Evolutionary conservation across 352 stramenopile species (phyloP), one percentile per base, ranked within the genome.

Genomic region (Globisporangium cystogenes): DNA sequence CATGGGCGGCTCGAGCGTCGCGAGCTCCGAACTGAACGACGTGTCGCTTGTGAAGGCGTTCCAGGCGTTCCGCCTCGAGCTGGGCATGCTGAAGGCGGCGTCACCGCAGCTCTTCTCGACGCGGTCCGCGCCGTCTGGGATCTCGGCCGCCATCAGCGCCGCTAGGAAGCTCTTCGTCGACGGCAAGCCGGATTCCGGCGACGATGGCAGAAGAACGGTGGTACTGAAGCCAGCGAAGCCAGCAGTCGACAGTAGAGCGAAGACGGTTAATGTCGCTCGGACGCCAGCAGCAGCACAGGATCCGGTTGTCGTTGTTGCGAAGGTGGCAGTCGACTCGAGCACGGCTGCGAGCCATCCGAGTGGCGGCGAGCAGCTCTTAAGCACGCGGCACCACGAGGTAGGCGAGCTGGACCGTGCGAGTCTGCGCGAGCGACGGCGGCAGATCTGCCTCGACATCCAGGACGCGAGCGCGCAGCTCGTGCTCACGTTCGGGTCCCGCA

Each of bases 361-460:
- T 29, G 5, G 26, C 29, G 20, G 8, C 15, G 24, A n/a, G 24
- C 44, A 50, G 7, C 1, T 29, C 14, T n/a, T 20, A 3, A 15
- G 16, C 20, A 20, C 23, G 21, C 12, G 18, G 4, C 39, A 55
- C 27, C 39, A 18, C 7, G 24, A n/a, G n/a, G 27, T 5, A 40
- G 15, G 39, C n/a, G 35, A 46, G 41, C 10, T 15, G 20, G 26
- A 40, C 52, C 15, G 62, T 60, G 36, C 37, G 20, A 18, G 6
- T 43, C 43, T 81, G 36, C 48, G 68, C 33, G 67, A 75, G 44
- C 62, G 41, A 12, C 66, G 69, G 16, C 64, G 61, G n/a, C 69
- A 74, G 55, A 56, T 84, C 6, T 84, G 73, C 26, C 56, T 84
- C 1, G 73, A 84, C 37, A 79, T 84, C 46, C 73, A 84, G 29